Conservation (phyloP, 2,329 filamentous ascomycete genomes). For the Ophiocordyceps unilateralis region DNA sequence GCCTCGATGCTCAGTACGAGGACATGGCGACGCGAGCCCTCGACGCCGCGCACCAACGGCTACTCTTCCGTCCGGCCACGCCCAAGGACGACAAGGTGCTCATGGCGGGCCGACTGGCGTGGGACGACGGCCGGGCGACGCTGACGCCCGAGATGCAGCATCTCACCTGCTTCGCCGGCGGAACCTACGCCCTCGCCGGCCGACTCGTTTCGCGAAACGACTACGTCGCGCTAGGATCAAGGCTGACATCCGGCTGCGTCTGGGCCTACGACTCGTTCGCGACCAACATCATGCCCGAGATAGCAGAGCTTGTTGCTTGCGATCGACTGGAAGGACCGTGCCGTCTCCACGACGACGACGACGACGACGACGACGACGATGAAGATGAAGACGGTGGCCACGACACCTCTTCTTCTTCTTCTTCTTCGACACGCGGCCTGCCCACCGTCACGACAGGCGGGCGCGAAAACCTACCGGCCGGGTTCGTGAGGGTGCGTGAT, state of each 20-base stretch:
- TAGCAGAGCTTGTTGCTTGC: conserved; percentile 21
- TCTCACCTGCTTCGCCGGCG: conserved; percentile 53
- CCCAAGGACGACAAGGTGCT: conserved; percentile 42
- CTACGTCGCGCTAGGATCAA: conserved; percentile 27
- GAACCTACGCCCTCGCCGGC: conserved; percentile 51
- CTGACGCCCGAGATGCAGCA: conserved; percentile 31
- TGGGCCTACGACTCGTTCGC: conserved; percentile 34
- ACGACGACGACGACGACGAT: background rate
- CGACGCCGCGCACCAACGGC: conserved; percentile 38
- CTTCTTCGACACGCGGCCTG: background rate
- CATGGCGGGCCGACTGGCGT: conserved; percentile 28
- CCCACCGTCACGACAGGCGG: background rate
- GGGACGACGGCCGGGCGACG: conserved; percentile 10
- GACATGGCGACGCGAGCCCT: conserved; percentile 48
- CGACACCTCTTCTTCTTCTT: no score
- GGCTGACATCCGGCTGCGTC: conserved; percentile 33
- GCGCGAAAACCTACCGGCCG: conserved; percentile 21
- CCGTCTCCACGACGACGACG: conserved; percentile 11
- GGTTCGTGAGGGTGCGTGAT: conserved; percentile 41
- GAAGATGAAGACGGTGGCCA: background rate
- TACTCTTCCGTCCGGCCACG: conserved; percentile 54
- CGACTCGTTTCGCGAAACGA: conserved; percentile 35
- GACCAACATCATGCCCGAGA: conserved; percentile 37
- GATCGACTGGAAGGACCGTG: conserved; percentile 17
- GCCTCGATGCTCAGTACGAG: conserved; percentile 42